A percentile compares a stretch with the other conserved stretches of the same genome.
Conservation (phyloP, 768 basidiomycete genomes). For the Rhodocollybia butyracea region DNA sequence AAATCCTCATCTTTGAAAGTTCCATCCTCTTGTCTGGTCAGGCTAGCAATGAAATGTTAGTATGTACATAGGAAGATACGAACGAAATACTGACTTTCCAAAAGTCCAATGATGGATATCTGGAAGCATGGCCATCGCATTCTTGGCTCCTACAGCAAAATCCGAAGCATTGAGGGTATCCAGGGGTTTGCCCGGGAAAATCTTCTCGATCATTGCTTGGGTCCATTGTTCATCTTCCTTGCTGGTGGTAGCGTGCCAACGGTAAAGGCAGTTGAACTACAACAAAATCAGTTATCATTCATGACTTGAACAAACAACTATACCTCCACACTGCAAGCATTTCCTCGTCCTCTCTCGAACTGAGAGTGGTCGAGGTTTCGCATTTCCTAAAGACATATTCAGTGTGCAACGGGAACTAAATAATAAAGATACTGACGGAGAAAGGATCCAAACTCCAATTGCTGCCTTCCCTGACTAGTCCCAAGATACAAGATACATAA, state of each 20-base stretch:
- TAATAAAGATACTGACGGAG: constrained; percentile 36
- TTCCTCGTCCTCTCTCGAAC: constrained; percentile 79
- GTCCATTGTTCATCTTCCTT: constrained; percentile 71
- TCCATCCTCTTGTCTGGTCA: constrained; percentile 58
- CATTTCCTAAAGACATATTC: constrained; percentile 49
- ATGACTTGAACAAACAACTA: constrained; percentile 7
- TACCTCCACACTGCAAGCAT: constrained; percentile 81
- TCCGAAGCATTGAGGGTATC: constrained; percentile 47
- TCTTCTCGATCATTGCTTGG: constrained; percentile 36
- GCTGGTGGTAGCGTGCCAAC: constrained; percentile 83
- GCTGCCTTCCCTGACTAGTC: constrained; percentile 71
- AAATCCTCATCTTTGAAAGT: constrained; percentile 69
- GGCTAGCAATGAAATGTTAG: constrained; percentile 27
- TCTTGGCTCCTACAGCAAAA: constrained; percentile 44
- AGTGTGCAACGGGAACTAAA: background rate
- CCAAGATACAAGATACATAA: constrained; percentile 78
- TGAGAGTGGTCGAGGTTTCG: constrained; percentile 56
- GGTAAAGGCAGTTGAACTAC: constrained; percentile 82
- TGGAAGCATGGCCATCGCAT: constrained; percentile 37
- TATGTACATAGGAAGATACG: background rate
- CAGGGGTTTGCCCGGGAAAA: constrained; percentile 52
- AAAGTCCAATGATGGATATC: constrained; percentile 65
- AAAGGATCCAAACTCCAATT: constrained; percentile 80
- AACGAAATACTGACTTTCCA: constrained; percentile 39
- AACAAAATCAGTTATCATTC: background rate